These are phyloP conservation scores for Neurospora africana DNA, from an alignment of 495 filamentous ascomycete species.

Conservation along the genomic window DNA sequence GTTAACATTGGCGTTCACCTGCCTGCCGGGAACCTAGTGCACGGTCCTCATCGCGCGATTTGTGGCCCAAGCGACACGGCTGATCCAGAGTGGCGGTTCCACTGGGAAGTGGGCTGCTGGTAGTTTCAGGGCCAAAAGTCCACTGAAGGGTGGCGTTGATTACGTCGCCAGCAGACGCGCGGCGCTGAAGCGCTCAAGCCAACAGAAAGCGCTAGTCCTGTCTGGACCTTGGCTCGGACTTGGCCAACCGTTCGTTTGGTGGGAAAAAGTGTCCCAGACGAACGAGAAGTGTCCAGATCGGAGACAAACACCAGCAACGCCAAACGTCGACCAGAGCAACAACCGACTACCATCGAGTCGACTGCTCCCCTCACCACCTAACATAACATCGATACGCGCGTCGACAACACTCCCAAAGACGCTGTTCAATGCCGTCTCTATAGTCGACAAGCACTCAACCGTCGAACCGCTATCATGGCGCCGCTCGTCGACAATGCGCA, in stretches of 20 bases:
- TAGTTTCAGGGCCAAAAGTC: background rate
- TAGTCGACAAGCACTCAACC: background rate
- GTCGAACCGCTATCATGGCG: conserved; percentile 22
- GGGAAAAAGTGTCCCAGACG: background rate
- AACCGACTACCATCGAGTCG: background rate
- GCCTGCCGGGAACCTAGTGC: background rate
- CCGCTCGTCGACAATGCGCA: conserved; percentile 84
- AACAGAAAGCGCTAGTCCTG: background rate
- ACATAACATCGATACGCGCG: background rate
- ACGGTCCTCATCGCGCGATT: background rate
- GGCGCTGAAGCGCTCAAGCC: background rate
- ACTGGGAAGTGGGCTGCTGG: background rate
- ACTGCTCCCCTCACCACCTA: background rate
- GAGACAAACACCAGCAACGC: background rate
- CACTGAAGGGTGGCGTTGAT: background rate
- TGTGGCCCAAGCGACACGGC: background rate
- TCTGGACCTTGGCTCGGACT: background rate
- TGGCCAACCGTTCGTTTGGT: background rate
- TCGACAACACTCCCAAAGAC: background rate
- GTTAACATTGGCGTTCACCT: background rate
- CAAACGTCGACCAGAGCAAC: background rate
- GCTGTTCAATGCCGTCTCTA: background rate
- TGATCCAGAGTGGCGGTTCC: background rate
- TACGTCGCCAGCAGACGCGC: background rate
- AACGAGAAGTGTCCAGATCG: background rate